These are phyloP conservation scores for Telopea speciosissima DNA, from an alignment of 177 flowering plant species.

Conservation along the genomic window DNA sequence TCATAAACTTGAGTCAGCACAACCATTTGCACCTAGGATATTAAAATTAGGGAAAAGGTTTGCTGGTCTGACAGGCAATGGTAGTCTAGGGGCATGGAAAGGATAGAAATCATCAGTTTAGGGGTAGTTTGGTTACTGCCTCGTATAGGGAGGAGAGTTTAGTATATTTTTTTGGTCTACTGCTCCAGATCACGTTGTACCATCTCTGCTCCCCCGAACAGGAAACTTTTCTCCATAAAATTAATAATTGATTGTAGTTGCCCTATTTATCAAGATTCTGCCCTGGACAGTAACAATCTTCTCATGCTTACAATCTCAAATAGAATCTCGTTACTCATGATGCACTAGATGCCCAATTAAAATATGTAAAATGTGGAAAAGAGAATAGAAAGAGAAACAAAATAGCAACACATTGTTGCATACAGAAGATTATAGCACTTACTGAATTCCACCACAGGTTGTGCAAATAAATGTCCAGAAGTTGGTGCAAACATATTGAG, in stretches of 20 bases:
- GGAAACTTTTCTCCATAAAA: too few species aligned
- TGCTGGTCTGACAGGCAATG: too few species aligned
- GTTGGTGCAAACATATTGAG: constrained; percentile 92
- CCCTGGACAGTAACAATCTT: neutral
- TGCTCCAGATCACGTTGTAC: too few species aligned
- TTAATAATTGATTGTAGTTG: neutral
- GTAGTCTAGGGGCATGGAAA: too few species aligned
- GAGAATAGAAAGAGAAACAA: neutral
- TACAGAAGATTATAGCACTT: constrained; percentile 27
- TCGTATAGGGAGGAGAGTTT: too few species aligned
- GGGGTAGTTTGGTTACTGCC: too few species aligned
- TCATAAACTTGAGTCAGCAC: constrained; percentile 1
- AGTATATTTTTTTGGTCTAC: too few species aligned
- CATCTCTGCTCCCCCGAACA: too few species aligned
- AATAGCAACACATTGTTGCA: neutral
- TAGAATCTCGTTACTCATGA: neutral
- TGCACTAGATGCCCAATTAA: neutral
- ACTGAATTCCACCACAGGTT: constrained; percentile 94
- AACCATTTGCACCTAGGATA: neutral
- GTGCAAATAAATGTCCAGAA: constrained; percentile 97
- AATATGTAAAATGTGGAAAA: neutral
- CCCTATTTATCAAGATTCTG: constrained; percentile 1
- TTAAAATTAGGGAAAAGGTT: neutral
- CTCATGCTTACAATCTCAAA: neutral
- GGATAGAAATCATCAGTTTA: too few species aligned